Percentiles rank a stretch among this genome's conserved stretches.
phyloP scores from a whole-genome alignment of 208 protist genomes.

The Balamuthia mandrillaris region DNA sequence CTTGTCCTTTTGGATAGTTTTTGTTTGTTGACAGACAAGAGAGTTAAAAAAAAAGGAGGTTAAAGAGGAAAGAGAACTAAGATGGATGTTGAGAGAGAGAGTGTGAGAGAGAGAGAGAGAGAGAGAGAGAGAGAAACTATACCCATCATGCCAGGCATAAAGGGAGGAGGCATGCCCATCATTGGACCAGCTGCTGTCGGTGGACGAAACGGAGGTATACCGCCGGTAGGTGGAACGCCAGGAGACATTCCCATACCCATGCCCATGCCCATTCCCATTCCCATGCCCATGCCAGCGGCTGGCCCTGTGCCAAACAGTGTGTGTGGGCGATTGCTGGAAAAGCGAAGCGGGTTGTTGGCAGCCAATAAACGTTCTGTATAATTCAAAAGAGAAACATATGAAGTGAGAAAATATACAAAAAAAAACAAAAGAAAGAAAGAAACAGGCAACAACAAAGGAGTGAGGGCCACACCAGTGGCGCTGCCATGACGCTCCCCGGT shows the following conservation, averaged over 20 bases:
- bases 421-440: not conserved
- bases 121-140: not conserved
- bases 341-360: not conserved
- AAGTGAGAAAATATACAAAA: not conserved
- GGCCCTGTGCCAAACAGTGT: conserved; percentile 42
- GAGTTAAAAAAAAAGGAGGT: too few species aligned
- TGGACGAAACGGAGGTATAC: not conserved
- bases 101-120: not conserved
- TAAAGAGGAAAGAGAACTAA: too few species aligned
- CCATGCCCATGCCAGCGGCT: not conserved
- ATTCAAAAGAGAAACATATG: not conserved
- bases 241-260: not conserved
- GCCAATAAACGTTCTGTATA: not conserved
- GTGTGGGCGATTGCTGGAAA: not conserved
- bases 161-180: not conserved
- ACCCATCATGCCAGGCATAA: not conserved
- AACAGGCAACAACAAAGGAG: not conserved
- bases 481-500: conserved; percentile 74
- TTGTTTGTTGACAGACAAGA: too few species aligned
- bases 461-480: not conserved
- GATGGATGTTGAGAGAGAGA: not conserved
- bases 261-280: not conserved
- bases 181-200: not conserved
- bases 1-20: too few species aligned
- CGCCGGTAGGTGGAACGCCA: not conserved